A percentile compares a stretch with the other conserved stretches of the same genome.
These are phyloP conservation scores for Linnemannia elongata DNA, from an alignment of 192 early-diverging fungal genomes.

Conservation along the genomic window DNA sequence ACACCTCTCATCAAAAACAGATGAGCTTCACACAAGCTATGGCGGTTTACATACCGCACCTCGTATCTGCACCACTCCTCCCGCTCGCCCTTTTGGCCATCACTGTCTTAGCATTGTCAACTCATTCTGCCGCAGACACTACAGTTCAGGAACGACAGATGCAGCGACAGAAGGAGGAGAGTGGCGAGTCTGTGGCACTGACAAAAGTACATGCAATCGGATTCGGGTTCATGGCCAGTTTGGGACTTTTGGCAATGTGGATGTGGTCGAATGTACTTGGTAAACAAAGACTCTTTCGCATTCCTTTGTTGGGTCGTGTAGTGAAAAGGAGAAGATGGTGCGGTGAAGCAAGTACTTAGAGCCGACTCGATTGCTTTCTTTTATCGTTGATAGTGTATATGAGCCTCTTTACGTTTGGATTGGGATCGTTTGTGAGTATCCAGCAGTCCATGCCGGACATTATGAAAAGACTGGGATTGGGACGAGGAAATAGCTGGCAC, in stretches of 20 bases:
- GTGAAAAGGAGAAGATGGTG: not conserved
- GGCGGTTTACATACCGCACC: conserved; percentile 28
- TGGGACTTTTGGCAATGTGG: conserved; percentile 58
- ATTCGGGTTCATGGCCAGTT: conserved; percentile 53
- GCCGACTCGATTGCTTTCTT: not conserved
- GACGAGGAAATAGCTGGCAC: conserved; percentile 18
- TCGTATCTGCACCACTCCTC: conserved; percentile 35
- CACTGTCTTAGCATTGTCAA: conserved; percentile 38
- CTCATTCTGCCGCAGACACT: conserved; percentile 44
- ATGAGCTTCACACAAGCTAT: conserved; percentile 27
- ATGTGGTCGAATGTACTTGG: conserved; percentile 54
- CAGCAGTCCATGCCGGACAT: conserved; percentile 46
- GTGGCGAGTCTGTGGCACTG: conserved; percentile 40
- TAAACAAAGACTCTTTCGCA: not conserved
- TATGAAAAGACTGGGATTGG: conserved; percentile 23
- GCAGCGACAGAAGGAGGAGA: conserved; percentile 44
- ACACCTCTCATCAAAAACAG: not conserved
- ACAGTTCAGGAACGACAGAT: conserved; percentile 46
- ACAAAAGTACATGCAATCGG: conserved; percentile 52
- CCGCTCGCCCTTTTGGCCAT: conserved; percentile 37
- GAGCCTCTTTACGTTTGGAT: conserved; percentile 47
- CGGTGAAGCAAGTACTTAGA: not conserved
- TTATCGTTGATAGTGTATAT: conserved; percentile 36
- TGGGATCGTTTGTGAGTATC: conserved; percentile 58
- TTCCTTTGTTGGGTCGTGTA: not conserved